Conservation (phyloP, 192 early-diverging fungal species). For the Tieghemiomyces parasiticus region DNA sequence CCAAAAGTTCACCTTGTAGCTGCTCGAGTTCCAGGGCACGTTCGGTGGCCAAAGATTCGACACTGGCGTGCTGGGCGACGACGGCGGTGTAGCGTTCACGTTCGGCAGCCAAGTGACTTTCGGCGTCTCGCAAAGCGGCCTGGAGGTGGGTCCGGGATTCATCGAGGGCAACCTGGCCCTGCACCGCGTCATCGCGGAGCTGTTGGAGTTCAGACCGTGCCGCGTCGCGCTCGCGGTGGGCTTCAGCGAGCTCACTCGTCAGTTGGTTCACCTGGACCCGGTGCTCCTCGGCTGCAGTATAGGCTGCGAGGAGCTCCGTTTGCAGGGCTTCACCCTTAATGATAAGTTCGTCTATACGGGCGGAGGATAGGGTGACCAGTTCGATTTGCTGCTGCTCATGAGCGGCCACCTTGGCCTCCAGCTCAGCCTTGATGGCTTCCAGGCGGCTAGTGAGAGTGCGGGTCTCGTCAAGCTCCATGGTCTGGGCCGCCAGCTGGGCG, state of each 20-base stretch:
- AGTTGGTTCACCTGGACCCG: background rate
- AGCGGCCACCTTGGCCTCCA: background rate
- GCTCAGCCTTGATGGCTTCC: background rate
- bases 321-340: no score
- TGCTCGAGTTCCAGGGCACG: background rate
- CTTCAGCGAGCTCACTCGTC: no score
- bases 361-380: background rate
- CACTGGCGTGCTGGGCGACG: background rate
- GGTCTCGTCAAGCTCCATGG: slow-evolving; percentile 21
- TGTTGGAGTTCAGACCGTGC: background rate
- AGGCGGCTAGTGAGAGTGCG: background rate
- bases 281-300: slow-evolving; percentile 9
- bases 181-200: background rate
- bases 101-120: no score
- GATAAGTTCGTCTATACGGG: slow-evolving; percentile 7
- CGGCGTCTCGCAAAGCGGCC: background rate
- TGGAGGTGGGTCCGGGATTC: slow-evolving; percentile 7
- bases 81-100: no score
- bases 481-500: slow-evolving; percentile 19
- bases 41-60: background rate
- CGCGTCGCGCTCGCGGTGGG: no score
- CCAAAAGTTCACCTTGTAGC: background rate
- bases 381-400: background rate
- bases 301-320: slow-evolving; percentile 6
- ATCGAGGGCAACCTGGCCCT: background rate